Conservation (phyloP, 2,329 filamentous ascomycete species). For the Cladorrhinum sp. region DNA sequence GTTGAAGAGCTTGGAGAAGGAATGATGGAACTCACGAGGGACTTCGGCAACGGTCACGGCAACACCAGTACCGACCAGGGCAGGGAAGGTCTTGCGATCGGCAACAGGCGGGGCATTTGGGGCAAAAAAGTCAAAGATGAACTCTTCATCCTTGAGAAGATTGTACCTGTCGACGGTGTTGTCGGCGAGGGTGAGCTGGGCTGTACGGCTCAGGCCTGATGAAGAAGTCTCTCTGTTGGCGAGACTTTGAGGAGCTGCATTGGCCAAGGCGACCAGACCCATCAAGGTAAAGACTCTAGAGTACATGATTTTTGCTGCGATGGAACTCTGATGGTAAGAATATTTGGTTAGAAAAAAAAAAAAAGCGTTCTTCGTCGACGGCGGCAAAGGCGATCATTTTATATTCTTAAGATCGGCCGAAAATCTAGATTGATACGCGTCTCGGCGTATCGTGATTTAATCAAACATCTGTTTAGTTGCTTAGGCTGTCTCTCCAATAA, state of each 20-base stretch:
- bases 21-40: neutral
- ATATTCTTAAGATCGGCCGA: too few species aligned
- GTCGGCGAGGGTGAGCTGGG: constrained; percentile 34
- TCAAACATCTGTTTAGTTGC: too few species aligned
- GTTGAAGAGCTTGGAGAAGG: neutral
- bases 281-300: neutral
- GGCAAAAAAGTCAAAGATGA: constrained; percentile 47
- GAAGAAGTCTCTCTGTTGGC: neutral
- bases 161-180: constrained; percentile 42
- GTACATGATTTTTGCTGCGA: neutral
- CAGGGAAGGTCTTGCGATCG: constrained; percentile 55
- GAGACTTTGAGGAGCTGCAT: constrained; percentile 9
- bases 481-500: neutral
- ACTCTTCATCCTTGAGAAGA: constrained; percentile 44
- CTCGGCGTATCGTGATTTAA: too few species aligned
- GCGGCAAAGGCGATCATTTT: too few species aligned
- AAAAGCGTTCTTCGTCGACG: too few species aligned
- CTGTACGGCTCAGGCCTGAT: constrained; percentile 9
- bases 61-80: constrained; percentile 45
- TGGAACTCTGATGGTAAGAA: too few species aligned
- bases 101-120: constrained; percentile 41
- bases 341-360: too few species aligned
- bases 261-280: constrained; percentile 2
- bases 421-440: too few species aligned
- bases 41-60: constrained; percentile 8